These are phyloP conservation scores for Nothopassalora personata DNA, from an alignment of 2,329 filamentous ascomycete species.

Conservation along the genomic window DNA sequence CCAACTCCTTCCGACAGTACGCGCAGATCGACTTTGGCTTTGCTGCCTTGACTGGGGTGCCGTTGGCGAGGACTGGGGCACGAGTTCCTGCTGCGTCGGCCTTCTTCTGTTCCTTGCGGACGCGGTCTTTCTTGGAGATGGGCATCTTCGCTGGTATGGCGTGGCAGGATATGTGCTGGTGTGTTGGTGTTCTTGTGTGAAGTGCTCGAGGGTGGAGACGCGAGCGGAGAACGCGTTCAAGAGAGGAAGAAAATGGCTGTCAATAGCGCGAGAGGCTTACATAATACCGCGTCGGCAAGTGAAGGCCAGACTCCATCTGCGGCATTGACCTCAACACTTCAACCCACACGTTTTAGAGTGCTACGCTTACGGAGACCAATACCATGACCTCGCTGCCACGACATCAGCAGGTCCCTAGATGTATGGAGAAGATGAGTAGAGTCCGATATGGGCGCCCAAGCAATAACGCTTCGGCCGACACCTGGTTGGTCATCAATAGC, in stretches of 20 bases:
- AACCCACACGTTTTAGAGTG: no score
- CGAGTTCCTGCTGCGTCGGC: slow-evolving; percentile 52
- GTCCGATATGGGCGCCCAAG: no score
- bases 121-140: slow-evolving; percentile 48
- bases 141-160: slow-evolving; percentile 35
- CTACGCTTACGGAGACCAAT: no score
- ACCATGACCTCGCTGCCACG: no score
- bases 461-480: no score
- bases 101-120: slow-evolving; percentile 52
- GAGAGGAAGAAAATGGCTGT: not conserved
- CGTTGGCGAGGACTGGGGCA: slow-evolving; percentile 51
- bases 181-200: not conserved
- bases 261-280: not conserved
- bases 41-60: slow-evolving; percentile 50
- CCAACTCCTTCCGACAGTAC: slow-evolving; percentile 29
- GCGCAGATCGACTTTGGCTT: slow-evolving; percentile 46
- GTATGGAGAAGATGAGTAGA: no score
- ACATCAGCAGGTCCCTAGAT: no score
- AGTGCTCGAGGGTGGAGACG: not conserved
- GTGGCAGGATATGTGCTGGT: not conserved
- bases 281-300: not conserved
- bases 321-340: no score
- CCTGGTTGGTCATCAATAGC: no score
- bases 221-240: not conserved
- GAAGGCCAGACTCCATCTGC: not conserved